These are phyloP conservation scores for Macroventuria anomochaeta DNA, from an alignment of 2,329 filamentous ascomycete species.

Conservation along the genomic window DNA sequence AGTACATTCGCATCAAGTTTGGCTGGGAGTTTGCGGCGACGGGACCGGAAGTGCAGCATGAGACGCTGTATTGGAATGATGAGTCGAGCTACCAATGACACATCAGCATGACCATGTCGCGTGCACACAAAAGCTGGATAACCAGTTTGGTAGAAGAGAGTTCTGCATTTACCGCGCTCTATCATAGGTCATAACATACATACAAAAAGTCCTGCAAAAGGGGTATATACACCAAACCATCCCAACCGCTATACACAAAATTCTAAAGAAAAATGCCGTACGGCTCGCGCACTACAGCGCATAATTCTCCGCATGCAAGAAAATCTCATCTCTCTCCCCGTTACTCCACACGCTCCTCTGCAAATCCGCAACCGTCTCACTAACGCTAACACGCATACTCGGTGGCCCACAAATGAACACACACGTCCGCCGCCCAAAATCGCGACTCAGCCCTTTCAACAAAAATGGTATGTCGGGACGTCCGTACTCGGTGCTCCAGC, in stretches of 20 bases:
- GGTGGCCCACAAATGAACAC: conserved; percentile 94
- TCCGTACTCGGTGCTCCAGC: conserved; percentile 92
- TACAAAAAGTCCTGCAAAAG: conserved; percentile 25
- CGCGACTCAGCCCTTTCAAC: conserved; percentile 82
- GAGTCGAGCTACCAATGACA: neutral
- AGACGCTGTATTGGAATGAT: conserved; percentile 36
- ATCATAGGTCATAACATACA: conserved; percentile 9
- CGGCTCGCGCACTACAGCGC: conserved; percentile 65
- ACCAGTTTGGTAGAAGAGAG: too few species aligned
- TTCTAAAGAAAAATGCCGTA: neutral
- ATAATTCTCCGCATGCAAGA: conserved; percentile 94
- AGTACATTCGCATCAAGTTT: conserved; percentile 63
- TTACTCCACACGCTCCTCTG: conserved; percentile 85
- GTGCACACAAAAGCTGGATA: too few species aligned
- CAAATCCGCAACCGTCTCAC: conserved; percentile 80
- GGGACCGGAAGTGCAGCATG: conserved; percentile 60
- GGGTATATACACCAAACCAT: conserved; percentile 25
- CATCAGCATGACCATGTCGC: neutral
- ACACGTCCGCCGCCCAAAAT: conserved; percentile 80
- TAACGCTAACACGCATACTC: conserved; percentile 84
- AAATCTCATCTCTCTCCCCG: conserved; percentile 83
- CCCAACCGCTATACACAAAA: conserved; percentile 40
- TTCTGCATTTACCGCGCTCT: too few species aligned
- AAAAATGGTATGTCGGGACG: conserved; percentile 87
- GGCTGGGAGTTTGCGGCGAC: conserved; percentile 63